These are phyloP conservation scores for Calycina herbarum DNA, from an alignment of 2,329 filamentous ascomycete species.

Conservation along the genomic window DNA sequence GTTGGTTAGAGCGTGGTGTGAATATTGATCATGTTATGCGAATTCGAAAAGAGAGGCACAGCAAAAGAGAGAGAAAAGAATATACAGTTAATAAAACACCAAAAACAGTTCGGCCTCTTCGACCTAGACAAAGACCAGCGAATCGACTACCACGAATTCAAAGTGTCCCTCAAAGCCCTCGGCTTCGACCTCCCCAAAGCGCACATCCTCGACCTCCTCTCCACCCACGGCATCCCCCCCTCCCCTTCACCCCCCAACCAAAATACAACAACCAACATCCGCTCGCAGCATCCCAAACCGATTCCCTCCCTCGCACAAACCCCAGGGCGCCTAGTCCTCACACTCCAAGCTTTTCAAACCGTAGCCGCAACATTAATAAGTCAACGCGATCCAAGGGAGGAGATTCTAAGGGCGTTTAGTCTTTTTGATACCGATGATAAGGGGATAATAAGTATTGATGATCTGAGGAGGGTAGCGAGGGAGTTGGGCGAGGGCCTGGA, in stretches of 20 bases:
- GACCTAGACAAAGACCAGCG: constrained; percentile 92
- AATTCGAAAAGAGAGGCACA: too few species aligned
- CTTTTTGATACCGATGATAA: constrained; percentile 93
- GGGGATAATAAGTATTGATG: constrained; percentile 84
- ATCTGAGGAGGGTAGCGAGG: constrained; percentile 81
- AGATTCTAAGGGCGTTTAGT: constrained; percentile 87
- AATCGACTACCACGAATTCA: constrained; percentile 97
- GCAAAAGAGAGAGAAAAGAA: not conserved
- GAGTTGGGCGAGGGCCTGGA: constrained; percentile 91
- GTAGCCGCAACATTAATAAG: constrained; percentile 80
- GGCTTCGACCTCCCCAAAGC: constrained; percentile 89
- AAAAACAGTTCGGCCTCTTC: constrained; percentile 80
- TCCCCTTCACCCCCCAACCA: constrained; percentile 54
- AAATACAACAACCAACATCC: constrained; percentile 44
- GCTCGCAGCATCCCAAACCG: constrained; percentile 52
- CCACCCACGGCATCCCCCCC: constrained; percentile 73
- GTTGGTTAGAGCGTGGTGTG: not conserved
- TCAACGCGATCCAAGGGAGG: constrained; percentile 82
- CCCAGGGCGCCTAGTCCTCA: constrained; percentile 59
- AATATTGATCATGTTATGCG: not conserved
- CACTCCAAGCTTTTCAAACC: constrained; percentile 69
- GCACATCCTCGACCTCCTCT: constrained; percentile 79
- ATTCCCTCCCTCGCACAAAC: constrained; percentile 44
- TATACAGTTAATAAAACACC: constrained; percentile 4
- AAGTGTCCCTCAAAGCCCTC: constrained; percentile 91